Conservation (phyloP, 345 rosid species). For the Salix arbutifolia region DNA sequence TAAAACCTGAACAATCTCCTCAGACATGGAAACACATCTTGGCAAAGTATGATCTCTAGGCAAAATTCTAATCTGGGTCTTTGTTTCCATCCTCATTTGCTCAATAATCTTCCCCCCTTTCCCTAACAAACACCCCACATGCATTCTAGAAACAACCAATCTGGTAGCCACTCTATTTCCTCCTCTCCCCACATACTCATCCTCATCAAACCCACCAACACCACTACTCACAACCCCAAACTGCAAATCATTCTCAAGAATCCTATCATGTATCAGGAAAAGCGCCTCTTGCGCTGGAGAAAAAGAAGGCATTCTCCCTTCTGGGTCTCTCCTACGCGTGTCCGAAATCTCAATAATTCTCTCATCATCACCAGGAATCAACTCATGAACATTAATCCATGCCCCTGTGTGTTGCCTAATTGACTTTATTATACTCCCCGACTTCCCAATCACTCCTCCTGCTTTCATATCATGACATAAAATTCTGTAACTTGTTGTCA, state of each 20-base stretch:
- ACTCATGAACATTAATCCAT: slow-evolving; percentile 95
- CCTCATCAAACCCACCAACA: slow-evolving; percentile 47
- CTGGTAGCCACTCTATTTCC: slow-evolving; percentile 63
- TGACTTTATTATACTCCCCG: slow-evolving; percentile 86
- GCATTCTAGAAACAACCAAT: slow-evolving; percentile 85
- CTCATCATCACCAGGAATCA: slow-evolving; percentile 82
- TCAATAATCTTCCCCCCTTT: slow-evolving; percentile 97
- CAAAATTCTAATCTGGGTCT: slow-evolving; percentile 96
- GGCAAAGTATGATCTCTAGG: slow-evolving; percentile 89
- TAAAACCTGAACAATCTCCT: slow-evolving; percentile 95
- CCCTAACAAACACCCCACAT: slow-evolving; percentile 95
- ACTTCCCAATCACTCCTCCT: slow-evolving; percentile 98
- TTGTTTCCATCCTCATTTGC: slow-evolving; percentile 98
- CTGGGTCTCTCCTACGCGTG: slow-evolving; percentile 88
- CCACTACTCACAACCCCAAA: slow-evolving; percentile 32
- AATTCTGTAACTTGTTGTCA: slow-evolving; percentile 84
- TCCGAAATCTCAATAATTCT: slow-evolving; percentile 95
- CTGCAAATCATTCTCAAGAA: slow-evolving; percentile 69
- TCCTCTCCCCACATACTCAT: slow-evolving; percentile 49
- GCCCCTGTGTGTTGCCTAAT: slow-evolving; percentile 96
- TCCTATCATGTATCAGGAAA: slow-evolving; percentile 77
- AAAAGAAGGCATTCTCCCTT: slow-evolving; percentile 83
- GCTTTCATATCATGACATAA: slow-evolving; percentile 90
- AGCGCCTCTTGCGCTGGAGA: slow-evolving; percentile 97
- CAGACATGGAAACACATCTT: slow-evolving; percentile 73